phyloP scores from a whole-genome alignment of 2,329 filamentous ascomycete species.

The Myriosclerotinia curreyana region DNA sequence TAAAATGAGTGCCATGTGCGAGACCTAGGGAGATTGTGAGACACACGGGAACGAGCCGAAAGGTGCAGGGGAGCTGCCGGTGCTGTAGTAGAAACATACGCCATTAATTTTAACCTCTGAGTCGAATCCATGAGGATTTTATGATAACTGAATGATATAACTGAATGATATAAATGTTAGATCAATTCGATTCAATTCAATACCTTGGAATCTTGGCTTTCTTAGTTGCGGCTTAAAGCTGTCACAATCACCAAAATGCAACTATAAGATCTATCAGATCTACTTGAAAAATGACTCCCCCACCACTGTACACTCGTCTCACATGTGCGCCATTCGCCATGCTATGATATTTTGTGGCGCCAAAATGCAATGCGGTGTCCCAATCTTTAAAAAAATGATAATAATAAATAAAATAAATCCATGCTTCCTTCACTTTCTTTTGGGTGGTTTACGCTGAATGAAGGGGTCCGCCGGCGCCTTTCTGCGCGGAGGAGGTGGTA shows the following conservation, averaged over 20 bases:
- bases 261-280: conserved; percentile 16
- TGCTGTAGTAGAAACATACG: neutral
- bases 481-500: conserved; percentile 25
- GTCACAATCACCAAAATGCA: conserved; percentile 16
- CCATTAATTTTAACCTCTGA: neutral
- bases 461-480: conserved; percentile 29
- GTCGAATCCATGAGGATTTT: neutral
- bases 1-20: neutral
- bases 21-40: neutral
- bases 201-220: neutral
- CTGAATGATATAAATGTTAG: neutral
- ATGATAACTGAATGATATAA: neutral
- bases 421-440: conserved; percentile 12
- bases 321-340: conserved; percentile 13
- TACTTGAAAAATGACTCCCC: neutral
- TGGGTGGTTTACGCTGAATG: conserved; percentile 26
- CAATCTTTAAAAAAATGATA: neutral
- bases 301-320: conserved; percentile 4
- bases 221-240: neutral
- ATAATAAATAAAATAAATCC: neutral
- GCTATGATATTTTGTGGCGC: conserved; percentile 1
- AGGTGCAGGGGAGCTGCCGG: neutral
- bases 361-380: neutral
- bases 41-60: conserved; percentile 1
- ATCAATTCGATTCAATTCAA: neutral